Conservation (phyloP, 2,329 filamentous ascomycete species). For the Exophiala alcalophila region DNA sequence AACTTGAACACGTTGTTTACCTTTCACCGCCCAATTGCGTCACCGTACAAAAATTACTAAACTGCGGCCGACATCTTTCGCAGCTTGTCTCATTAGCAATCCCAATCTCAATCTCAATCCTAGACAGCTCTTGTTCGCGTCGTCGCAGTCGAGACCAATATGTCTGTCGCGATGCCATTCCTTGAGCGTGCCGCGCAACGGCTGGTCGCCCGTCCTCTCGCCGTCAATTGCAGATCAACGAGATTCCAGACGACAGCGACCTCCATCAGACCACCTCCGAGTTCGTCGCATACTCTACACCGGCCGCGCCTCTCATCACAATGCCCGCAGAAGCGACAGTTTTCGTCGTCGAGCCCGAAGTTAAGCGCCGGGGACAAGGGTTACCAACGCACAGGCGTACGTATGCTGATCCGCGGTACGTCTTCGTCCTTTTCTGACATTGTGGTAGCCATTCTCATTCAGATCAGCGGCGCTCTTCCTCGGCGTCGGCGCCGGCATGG, state of each 20-base stretch:
- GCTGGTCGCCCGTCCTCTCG: slow-evolving; percentile 5
- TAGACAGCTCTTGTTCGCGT: too few relatives aligned
- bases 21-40: too few relatives aligned
- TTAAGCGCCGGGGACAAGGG: slow-evolving; percentile 46
- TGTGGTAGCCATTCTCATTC: slow-evolving; percentile 79
- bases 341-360: slow-evolving; percentile 27
- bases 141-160: background rate
- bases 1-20: too few relatives aligned
- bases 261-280: slow-evolving; percentile 38
- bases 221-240: slow-evolving; percentile 24
- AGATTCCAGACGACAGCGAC: slow-evolving; percentile 52
- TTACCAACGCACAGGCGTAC: slow-evolving; percentile 45
- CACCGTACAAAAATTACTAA: too few relatives aligned
- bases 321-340: slow-evolving; percentile 22
- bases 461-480: slow-evolving; percentile 86
- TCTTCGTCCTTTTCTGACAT: slow-evolving; percentile 16
- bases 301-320: slow-evolving; percentile 21
- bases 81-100: too few relatives aligned
- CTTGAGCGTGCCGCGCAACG: slow-evolving; percentile 12
- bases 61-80: too few relatives aligned
- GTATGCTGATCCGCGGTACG: slow-evolving; percentile 29
- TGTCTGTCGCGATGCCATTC: slow-evolving; percentile 7
- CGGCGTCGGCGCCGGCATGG: slow-evolving; percentile 69
- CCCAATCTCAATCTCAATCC: too few relatives aligned
- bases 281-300: slow-evolving; percentile 2